Conservation (phyloP, 805 yeast species). For the Lachancea cidri region DNA sequence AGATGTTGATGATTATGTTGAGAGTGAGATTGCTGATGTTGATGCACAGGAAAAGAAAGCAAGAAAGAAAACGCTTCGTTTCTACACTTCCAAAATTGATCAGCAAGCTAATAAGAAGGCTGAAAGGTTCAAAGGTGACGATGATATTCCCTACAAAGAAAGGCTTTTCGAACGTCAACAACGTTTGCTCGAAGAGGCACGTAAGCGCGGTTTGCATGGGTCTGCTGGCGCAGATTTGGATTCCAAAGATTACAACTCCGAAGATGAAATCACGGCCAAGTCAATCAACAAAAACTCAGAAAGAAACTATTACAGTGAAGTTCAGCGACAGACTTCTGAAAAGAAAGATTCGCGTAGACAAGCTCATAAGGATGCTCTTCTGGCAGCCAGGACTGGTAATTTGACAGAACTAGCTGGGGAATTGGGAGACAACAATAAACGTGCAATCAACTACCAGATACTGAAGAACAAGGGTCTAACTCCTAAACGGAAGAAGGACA, state of each 20-base stretch:
- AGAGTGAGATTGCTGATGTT: conserved; percentile 67
- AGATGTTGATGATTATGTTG: conserved; percentile 54
- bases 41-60: conserved; percentile 83
- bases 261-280: conserved; percentile 41
- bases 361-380: conserved; percentile 65
- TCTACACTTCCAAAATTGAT: conserved; percentile 95
- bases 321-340: conserved; percentile 44
- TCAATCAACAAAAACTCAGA: conserved; percentile 43
- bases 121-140: conserved; percentile 70
- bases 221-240: conserved; percentile 54
- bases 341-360: conserved; percentile 50
- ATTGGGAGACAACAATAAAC: conserved; percentile 76
- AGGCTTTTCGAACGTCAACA: conserved; percentile 87
- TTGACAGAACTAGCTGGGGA: conserved; percentile 62
- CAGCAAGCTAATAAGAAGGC: conserved; percentile 64
- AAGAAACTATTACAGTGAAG: conserved; percentile 52
- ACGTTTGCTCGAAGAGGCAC: conserved; percentile 80
- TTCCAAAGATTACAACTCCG: conserved; percentile 43
- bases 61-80: conserved; percentile 77
- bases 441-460: conserved; percentile 92
- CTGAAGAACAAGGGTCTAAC: conserved; percentile 95
- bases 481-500: conserved; percentile 86
- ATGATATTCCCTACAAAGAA: conserved; percentile 87
- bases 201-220: conserved; percentile 67
- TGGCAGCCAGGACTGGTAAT: conserved; percentile 81